These are phyloP conservation scores for Coemansia sp. DNA, from an alignment of 192 early-diverging fungal species.

Conservation along the genomic window DNA sequence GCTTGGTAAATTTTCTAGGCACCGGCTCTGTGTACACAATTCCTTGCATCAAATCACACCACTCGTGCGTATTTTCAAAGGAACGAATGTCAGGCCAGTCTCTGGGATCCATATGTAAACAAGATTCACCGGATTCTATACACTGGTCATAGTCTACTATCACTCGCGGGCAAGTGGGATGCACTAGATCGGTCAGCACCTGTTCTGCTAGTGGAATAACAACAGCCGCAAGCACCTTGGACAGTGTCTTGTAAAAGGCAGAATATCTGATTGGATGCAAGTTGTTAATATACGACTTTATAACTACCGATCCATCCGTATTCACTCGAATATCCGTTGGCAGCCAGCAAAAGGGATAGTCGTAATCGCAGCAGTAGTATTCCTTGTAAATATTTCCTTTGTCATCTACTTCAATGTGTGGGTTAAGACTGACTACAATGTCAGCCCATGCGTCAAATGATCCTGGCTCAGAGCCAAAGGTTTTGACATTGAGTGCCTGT, in stretches of 20 bases:
- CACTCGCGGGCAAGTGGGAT: background rate
- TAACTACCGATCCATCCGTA: constrained; percentile 32
- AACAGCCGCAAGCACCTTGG: constrained; percentile 28
- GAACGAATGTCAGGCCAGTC: background rate
- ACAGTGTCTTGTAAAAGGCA: constrained; percentile 51
- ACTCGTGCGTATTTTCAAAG: background rate
- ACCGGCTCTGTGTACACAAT: constrained; percentile 27
- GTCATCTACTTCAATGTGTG: background rate
- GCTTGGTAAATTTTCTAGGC: constrained; percentile 7
- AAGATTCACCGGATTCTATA: background rate
- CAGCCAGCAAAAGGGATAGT: constrained; percentile 51
- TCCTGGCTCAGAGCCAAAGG: background rate
- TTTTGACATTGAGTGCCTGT: background rate
- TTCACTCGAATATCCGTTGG: constrained; percentile 58
- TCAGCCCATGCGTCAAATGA: background rate
- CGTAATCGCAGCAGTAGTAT: background rate
- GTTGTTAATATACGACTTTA: constrained; percentile 70
- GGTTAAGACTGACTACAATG: background rate
- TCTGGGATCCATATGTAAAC: background rate
- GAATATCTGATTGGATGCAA: constrained; percentile 49
- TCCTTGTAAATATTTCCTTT: background rate
- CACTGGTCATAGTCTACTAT: background rate
- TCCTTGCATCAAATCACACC: background rate
- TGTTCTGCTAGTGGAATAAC: constrained; percentile 64
- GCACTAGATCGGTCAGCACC: constrained; percentile 19